phyloP scores from a whole-genome alignment of 2,329 filamentous ascomycete genomes.

The Trichoderma koningiopsis region DNA sequence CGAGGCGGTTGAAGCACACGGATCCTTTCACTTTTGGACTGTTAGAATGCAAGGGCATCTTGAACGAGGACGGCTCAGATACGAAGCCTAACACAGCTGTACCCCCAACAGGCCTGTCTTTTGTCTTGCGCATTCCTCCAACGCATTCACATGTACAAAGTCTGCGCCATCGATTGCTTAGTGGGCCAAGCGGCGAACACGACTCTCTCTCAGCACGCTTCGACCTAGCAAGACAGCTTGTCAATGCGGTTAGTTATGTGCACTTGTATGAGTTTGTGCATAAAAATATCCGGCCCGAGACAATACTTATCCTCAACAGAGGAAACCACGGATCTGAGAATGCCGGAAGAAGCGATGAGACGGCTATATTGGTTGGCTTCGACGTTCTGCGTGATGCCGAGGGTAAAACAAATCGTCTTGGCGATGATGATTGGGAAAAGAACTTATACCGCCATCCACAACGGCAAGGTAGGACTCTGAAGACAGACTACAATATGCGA shows the following conservation, averaged over 20 bases:
- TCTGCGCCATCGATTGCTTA: slow-evolving; percentile 4
- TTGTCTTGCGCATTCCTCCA: neutral
- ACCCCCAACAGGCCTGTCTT: neutral
- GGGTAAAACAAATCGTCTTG: slow-evolving; percentile 20
- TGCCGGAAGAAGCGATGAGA: neutral
- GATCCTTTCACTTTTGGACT: slow-evolving; percentile 16
- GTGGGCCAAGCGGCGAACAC: neutral
- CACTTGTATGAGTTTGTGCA: slow-evolving; percentile 50
- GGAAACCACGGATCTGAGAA: neutral
- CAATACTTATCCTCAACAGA: slow-evolving; percentile 38
- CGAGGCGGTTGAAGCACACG: neutral
- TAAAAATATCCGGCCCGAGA: slow-evolving; percentile 50
- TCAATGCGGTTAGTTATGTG: slow-evolving; percentile 34
- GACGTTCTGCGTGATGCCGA: slow-evolving; percentile 25
- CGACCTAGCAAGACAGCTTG: slow-evolving; percentile 38
- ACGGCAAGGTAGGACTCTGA: slow-evolving; percentile 45
- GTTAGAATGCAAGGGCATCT: slow-evolving; percentile 6
- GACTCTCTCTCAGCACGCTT: slow-evolving; percentile 39
- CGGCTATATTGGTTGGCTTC: slow-evolving; percentile 26
- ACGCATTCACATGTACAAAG: neutral
- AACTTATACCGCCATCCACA: slow-evolving; percentile 54
- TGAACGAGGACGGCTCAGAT: neutral
- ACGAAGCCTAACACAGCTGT: neutral
- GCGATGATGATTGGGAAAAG: slow-evolving; percentile 14
- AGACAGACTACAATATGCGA: slow-evolving; percentile 45